Evolutionary conservation across 2,329 filamentous ascomycete species (phyloP).

Genomic region (Talaromyces sp.): DNA sequence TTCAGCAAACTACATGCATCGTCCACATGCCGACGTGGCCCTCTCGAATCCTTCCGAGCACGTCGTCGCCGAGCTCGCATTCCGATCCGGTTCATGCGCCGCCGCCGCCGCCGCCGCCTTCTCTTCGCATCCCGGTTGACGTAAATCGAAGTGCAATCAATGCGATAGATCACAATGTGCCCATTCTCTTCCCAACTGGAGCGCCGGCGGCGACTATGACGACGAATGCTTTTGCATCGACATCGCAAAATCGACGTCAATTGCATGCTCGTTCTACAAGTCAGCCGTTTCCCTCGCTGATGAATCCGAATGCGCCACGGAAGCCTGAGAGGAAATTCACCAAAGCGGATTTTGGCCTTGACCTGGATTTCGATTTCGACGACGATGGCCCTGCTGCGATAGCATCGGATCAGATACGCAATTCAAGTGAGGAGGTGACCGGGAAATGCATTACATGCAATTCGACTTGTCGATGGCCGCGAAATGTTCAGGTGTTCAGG

Average conservation of each 20-base stretch:
- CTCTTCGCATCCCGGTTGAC: conserved; percentile 9
- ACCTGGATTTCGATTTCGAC: conserved; percentile 48
- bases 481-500: conserved; percentile 67
- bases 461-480: conserved; percentile 74
- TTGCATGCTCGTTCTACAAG: conserved; percentile 67
- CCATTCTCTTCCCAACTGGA: conserved; percentile 5
- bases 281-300: conserved; percentile 72
- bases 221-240: conserved; percentile 10
- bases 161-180: conserved; percentile 22
- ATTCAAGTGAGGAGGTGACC: conserved; percentile 57
- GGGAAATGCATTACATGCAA: conserved; percentile 85
- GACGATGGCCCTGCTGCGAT: conserved; percentile 33
- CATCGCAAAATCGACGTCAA: conserved; percentile 25
- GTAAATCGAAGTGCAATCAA: conserved; percentile 23
- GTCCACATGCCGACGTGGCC: conserved; percentile 38
- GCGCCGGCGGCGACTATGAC: neutral
- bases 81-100: conserved; percentile 11
- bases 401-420: conserved; percentile 40
- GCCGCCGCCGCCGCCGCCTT: neutral
- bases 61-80: conserved; percentile 24
- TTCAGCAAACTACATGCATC: conserved; percentile 8
- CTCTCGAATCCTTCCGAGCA: conserved; percentile 30
- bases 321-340: conserved; percentile 52
- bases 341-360: conserved; percentile 38
- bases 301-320: conserved; percentile 51